A percentile compares a stretch with the other conserved stretches of the same genome.
Evolutionary conservation across 202 grass and related monocot genomes (phyloP).

Genomic region (Schoenoplectus triqueter): DNA sequence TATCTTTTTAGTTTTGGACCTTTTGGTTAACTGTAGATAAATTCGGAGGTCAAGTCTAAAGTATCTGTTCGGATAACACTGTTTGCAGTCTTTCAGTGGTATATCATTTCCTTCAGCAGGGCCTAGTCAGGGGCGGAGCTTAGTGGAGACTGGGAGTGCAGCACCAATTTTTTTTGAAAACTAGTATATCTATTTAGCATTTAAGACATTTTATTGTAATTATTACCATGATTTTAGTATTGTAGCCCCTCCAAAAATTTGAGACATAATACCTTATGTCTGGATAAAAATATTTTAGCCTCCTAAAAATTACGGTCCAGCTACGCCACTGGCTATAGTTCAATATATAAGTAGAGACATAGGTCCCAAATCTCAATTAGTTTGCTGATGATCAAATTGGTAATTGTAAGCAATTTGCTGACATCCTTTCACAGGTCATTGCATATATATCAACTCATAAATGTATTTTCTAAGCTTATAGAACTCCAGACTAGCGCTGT

Average conservation of each 20-base stretch:
- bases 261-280: too few species aligned
- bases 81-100: not conserved
- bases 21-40: not conserved
- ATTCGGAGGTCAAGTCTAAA: not conserved
- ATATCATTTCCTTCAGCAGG: not conserved
- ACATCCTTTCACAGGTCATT: too few species aligned
- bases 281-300: too few species aligned
- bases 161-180: too few species aligned
- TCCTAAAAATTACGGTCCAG: too few species aligned
- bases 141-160: too few species aligned
- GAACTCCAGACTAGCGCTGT: not conserved
- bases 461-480: not conserved
- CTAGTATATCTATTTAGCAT: too few species aligned
- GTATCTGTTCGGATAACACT: not conserved
- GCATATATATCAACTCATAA: not conserved
- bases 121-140: too few species aligned
- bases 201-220: too few species aligned
- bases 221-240: too few species aligned
- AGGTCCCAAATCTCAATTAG: not conserved
- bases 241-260: too few species aligned
- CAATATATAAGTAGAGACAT: not conserved
- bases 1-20: constrained; percentile 16
- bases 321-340: too few species aligned
- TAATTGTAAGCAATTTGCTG: not conserved
- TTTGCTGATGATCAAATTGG: not conserved